Base-by-base conservation (phyloP, 2,329 filamentous ascomycete genomes). In the Zalaria obscura region DNA sequence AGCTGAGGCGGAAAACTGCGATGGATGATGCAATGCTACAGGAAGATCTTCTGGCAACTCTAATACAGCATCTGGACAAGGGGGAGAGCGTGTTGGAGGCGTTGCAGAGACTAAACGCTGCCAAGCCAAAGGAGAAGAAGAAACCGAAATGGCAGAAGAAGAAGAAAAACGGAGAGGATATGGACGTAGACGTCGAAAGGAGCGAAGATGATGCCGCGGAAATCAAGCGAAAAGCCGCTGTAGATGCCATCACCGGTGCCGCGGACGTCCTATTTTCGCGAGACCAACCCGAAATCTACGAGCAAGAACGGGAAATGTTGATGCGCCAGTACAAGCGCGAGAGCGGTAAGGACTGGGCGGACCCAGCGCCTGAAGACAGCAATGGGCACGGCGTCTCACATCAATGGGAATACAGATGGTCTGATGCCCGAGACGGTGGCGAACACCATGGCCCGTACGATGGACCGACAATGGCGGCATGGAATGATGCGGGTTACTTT, bases 381-480 rank as follows among this genome's bases (percentile, higher is more conserved):
- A 31, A 36, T 33, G 37, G 35, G 33, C 33, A 39, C 27, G 34
- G 37, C 5, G 42, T 39, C 3, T 25, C 34, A 2, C 63, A 64
- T 31, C 73, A 76, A 69, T 98, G 89, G 88, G 84, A 96, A 61
- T 98, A 86, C 59, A 75, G 85, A 44, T 98, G 91, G 91, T 80
- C 78, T 33, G 87, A 94, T 58, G 85, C 84, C 11, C 73, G 87
- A 34, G 89, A 94, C 55, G 82, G 76, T 27, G 84, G 75, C 7
- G 73, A 76, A 38, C 73, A 75, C 44, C 86, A 98, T 60, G 91
- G 91, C 0, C 89, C 91, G 0, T 98, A 87, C 59, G 86, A 95
- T 55, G 75, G 73, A 5, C 60, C 71, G 4, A 89, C 81, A 32
- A 96, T 98, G 91, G 76, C 78, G 52, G 83, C 84, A 2, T 98